These are phyloP conservation scores for Capronia epimyces DNA, from an alignment of 2,329 filamentous ascomycete species.

Conservation along the genomic window DNA sequence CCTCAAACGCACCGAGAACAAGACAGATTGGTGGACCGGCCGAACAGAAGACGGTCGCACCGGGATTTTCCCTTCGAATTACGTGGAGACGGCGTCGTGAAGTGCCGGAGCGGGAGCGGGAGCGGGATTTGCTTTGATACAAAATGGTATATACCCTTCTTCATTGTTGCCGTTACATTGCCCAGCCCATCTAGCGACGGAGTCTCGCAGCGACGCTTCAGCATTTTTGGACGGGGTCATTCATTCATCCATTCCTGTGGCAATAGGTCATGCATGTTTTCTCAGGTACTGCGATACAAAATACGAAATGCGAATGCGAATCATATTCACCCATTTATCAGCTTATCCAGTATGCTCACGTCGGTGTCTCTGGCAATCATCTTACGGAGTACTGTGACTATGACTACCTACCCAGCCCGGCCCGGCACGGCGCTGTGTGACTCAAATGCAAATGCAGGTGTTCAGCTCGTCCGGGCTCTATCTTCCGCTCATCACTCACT, in stretches of 20 bases:
- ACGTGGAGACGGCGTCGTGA: constrained; percentile 27
- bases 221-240: constrained; percentile 10
- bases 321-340: background rate
- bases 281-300: background rate
- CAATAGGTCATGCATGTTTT: background rate
- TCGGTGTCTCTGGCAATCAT: no score
- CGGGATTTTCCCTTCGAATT: constrained; percentile 71
- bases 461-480: no score
- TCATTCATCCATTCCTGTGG: background rate
- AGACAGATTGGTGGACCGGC: constrained; percentile 97
- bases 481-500: no score
- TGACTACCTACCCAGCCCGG: no score
- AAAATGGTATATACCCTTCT: constrained; percentile 14
- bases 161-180: constrained; percentile 7
- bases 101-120: background rate
- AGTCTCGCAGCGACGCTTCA: constrained; percentile 14
- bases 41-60: constrained; percentile 69
- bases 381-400: no score
- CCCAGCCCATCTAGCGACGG: constrained; percentile 19
- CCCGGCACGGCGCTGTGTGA: no score
- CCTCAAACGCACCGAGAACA: constrained; percentile 86
- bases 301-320: no score
- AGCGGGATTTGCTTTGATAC: background rate
- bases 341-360: background rate
- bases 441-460: no score